A percentile compares a stretch with the other conserved stretches of the same genome.
Conservation (phyloP, 2,329 filamentous ascomycete species). For the Monilinia fructicola region DNA sequence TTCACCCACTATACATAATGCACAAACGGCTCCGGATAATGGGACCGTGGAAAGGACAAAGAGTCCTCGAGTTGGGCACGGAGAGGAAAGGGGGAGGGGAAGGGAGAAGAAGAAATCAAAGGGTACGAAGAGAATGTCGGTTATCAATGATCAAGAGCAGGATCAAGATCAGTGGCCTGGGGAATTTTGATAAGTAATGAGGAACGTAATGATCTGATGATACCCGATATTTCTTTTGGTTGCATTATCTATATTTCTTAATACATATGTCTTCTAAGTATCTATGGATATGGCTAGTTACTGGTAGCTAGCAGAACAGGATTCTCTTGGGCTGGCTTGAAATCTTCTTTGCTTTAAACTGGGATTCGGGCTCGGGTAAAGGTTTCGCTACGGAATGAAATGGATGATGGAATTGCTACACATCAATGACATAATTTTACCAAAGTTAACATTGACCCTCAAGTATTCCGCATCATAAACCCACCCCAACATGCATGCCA, state of each 20-base stretch:
- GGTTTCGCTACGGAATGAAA: too few relatives aligned
- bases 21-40: neutral
- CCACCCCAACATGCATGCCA: too few relatives aligned
- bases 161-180: slow-evolving; percentile 15
- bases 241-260: neutral
- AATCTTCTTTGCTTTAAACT: too few relatives aligned
- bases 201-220: neutral
- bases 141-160: slow-evolving; percentile 4
- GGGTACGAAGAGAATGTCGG: neutral
- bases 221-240: neutral
- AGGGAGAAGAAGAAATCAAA: neutral
- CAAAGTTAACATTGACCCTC: too few relatives aligned
- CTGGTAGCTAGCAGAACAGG: neutral
- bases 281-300: too few relatives aligned
- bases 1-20: neutral
- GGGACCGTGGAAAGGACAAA: neutral
- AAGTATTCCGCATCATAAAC: too few relatives aligned
- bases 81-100: neutral
- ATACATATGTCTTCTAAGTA: neutral
- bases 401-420: too few relatives aligned
- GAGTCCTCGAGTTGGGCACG: neutral
- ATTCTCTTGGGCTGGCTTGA: neutral
- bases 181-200: neutral
- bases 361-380: too few relatives aligned
- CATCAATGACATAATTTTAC: too few relatives aligned